Evolutionary conservation across 1,284 basidiomycete genomes (phyloP).

Genomic region (Phylloboletellus chloephorus): DNA sequence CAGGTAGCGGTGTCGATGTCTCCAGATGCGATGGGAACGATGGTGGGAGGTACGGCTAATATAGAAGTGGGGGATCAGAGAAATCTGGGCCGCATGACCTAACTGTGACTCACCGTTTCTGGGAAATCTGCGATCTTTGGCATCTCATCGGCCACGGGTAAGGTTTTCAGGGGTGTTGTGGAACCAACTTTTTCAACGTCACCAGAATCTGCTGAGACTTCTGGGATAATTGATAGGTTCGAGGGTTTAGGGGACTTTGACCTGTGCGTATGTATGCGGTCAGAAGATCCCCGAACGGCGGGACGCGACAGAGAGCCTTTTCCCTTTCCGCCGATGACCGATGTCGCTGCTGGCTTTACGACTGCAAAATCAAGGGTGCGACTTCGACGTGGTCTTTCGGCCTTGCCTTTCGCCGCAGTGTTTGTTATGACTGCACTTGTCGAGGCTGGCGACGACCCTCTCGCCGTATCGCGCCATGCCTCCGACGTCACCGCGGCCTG

Average conservation of each 20-base stretch:
- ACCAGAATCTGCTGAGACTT: not conserved
- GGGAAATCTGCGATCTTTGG: slow-evolving; percentile 28
- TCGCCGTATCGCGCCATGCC: slow-evolving; percentile 2
- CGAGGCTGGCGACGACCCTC: slow-evolving; percentile 4
- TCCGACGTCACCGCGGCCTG: slow-evolving; percentile 24
- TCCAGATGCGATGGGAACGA: slow-evolving; percentile 28
- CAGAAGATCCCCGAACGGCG: slow-evolving; percentile 5
- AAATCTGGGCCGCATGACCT: slow-evolving; percentile 5
- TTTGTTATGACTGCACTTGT: not conserved
- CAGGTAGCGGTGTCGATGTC: slow-evolving; percentile 28
- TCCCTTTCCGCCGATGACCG: slow-evolving; percentile 14
- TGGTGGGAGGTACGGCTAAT: slow-evolving; percentile 29
- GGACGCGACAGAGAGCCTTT: slow-evolving; percentile 10
- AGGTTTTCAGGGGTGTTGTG: slow-evolving; percentile 3
- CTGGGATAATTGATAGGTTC: slow-evolving; percentile 1
- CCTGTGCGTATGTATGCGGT: slow-evolving; percentile 1
- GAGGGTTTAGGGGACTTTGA: slow-evolving; percentile 5
- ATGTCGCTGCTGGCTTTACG: slow-evolving; percentile 24
- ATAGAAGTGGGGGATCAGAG: slow-evolving; percentile 11
- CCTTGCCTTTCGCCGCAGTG: slow-evolving; percentile 5
- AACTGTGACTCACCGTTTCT: slow-evolving; percentile 24
- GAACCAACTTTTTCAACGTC: not conserved
- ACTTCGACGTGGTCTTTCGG: slow-evolving; percentile 9
- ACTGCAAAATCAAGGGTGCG: slow-evolving; percentile 29
- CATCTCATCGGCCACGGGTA: slow-evolving; percentile 3